Evolutionary conservation across 2,329 filamentous ascomycete species (phyloP).

Genomic region (Aureobasidium sp.): DNA sequence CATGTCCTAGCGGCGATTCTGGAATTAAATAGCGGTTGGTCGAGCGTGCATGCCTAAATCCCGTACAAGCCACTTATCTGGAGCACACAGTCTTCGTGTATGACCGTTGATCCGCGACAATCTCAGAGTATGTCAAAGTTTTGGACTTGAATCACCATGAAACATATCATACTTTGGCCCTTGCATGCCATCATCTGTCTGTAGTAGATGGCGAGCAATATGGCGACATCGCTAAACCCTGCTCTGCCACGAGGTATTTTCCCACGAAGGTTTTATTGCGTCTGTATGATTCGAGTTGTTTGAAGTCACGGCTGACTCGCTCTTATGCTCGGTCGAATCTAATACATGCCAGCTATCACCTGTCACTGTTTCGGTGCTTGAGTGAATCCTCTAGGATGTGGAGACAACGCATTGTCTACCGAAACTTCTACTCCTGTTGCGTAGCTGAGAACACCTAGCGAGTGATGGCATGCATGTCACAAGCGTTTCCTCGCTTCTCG

Average conservation of each 20-base stretch:
- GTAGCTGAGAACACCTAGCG: neutral
- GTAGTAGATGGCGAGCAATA: neutral
- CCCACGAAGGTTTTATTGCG: neutral
- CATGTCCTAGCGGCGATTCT: neutral
- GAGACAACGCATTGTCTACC: neutral
- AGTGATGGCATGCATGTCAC: neutral
- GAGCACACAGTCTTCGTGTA: neutral
- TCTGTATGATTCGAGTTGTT: neutral
- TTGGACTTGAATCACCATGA: slow-evolving; percentile 3
- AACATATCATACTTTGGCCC: slow-evolving; percentile 2
- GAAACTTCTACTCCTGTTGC: neutral
- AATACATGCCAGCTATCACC: neutral
- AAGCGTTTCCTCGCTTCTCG: neutral
- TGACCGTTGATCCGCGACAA: neutral
- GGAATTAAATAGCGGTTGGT: neutral
- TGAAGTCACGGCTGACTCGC: neutral
- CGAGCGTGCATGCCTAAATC: neutral
- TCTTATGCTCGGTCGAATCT: neutral
- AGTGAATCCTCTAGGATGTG: neutral
- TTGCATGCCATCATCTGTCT: slow-evolving; percentile 12
- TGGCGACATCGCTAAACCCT: slow-evolving; percentile 10
- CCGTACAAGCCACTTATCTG: neutral
- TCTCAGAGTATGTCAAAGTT: slow-evolving; percentile 10
- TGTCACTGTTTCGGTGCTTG: neutral
- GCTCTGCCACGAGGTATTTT: slow-evolving; percentile 3